Conservation (phyloP, 129 eudicot species). For the Chrysanthemum seticuspe region DNA sequence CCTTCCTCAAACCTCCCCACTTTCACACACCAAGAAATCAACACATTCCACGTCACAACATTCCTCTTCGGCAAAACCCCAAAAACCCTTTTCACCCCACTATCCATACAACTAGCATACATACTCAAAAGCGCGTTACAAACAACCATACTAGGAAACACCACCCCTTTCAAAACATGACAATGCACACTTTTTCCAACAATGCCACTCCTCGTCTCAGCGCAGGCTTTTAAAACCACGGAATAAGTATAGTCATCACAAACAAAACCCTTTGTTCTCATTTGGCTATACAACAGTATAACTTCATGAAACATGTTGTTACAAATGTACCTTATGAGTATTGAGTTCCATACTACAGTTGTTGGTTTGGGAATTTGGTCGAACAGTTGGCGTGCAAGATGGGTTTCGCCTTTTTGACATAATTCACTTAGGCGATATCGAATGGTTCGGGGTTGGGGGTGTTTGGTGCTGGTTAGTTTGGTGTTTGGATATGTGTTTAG, state of each 20-base stretch:
- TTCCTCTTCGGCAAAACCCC: background rate
- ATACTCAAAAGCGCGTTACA: too few species aligned
- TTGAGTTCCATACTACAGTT: conserved; percentile 90
- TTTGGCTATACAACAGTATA: too few species aligned
- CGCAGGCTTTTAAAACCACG: too few species aligned
- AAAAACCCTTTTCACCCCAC: too few species aligned
- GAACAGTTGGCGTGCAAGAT: conserved; percentile 85
- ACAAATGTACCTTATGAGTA: conserved; percentile 76
- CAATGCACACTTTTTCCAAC: too few species aligned
- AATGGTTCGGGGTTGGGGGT: conserved; percentile 46
- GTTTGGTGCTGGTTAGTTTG: conserved; percentile 23
- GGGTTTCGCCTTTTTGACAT: conserved; percentile 68
- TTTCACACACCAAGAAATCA: conserved; percentile 79
- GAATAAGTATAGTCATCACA: too few species aligned
- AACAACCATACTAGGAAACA: too few species aligned
- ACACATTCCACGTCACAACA: conserved; percentile 65
- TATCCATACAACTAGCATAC: too few species aligned
- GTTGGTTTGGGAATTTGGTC: conserved; percentile 83
- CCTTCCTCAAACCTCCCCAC: conserved; percentile 52
- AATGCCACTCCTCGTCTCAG: too few species aligned
- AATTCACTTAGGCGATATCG: conserved; percentile 66
- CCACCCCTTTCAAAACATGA: too few species aligned
- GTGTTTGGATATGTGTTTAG: conserved; percentile 21
- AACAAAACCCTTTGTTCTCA: too few species aligned
- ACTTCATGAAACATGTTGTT: conserved; percentile 77